Base-by-base conservation (phyloP, 495 filamentous ascomycete species). In the Aspergillus taichungensis region DNA sequence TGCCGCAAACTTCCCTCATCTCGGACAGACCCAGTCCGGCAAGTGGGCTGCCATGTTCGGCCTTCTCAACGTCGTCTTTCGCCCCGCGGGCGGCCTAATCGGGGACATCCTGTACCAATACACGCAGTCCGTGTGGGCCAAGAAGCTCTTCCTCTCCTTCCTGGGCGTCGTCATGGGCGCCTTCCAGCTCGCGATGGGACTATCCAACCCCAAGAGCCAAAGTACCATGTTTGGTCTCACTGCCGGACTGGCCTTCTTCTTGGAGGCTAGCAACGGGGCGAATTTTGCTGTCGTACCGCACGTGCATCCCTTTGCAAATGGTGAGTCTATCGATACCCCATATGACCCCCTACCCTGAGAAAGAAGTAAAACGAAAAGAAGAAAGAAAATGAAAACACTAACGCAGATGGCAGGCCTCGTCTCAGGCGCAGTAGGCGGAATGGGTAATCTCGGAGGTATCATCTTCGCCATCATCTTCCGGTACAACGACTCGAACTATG, bases 31-130 rank as follows among this genome's bases (percentile, higher is more conserved):
- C 7, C 63, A 72, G 18, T 78, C 83, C 6, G 79, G 85, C 3
- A 74, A 78, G 52, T 94, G 84, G 82, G 85, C 87, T 0, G 86
- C 89, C 43, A 91, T 94, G 81, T 95, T 94, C 58, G 89, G 89
- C 8, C 81, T 95, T 40, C 68, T 95, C 27, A 94, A 95, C 62
- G 67, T 91, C 30, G 61, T 84, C 43, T 85, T 76, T 43, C 76
- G 89, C 1, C 89, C 89, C 0, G 53, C 78, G 0, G 89, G 89
- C 36, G 89, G 89, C 1, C 72, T 86, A 11, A 47, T 88, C 9
- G 73, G 78, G 3, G 89, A 95, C 50, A 18, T 83, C n/a, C 55
- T 90, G 2, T 94, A 90, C 69, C 69, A 65, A 13, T 55, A 55
- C 14, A 78, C 75, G 1, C 72, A 76, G 3, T 79, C 53, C 34